A percentile compares a stretch with the other conserved stretches of the same genome.
phyloP scores from a whole-genome alignment of 2,329 filamentous ascomycete genomes.

The Nemania sp. region DNA sequence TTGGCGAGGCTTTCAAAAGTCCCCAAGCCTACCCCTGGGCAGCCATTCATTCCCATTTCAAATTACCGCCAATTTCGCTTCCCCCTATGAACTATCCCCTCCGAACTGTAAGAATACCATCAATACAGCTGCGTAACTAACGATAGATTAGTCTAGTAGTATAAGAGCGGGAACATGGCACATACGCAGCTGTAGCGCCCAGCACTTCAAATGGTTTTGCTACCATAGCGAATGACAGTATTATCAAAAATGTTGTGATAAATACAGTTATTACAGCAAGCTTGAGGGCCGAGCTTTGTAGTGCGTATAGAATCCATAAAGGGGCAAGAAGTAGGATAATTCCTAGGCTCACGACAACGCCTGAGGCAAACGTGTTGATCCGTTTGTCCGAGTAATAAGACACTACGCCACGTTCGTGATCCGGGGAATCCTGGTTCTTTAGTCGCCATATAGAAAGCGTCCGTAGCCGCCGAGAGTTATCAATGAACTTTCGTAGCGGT shows the following conservation, averaged over 20 bases:
- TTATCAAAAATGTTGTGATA: neutral
- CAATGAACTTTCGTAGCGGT: neutral
- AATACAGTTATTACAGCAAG: slow-evolving; percentile 18
- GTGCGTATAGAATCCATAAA: neutral
- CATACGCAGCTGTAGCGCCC: slow-evolving; percentile 21
- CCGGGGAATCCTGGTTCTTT: neutral
- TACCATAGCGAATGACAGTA: slow-evolving; percentile 17
- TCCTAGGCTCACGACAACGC: neutral
- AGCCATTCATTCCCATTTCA: too few relatives aligned
- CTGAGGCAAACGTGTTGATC: neutral
- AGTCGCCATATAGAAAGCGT: neutral
- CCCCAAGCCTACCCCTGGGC: too few relatives aligned
- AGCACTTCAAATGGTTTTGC: slow-evolving; percentile 13
- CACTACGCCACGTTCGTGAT: neutral
- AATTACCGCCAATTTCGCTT: neutral
- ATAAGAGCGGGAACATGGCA: neutral
- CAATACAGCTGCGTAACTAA: slow-evolving; percentile 2
- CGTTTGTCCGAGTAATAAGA: neutral
- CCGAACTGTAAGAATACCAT: slow-evolving; percentile 7
- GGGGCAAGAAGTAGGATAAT: neutral
- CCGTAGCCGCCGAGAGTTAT: neutral
- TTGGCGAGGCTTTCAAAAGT: too few relatives aligned
- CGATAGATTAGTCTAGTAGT: neutral
- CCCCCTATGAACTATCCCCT: neutral
- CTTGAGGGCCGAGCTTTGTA: neutral